Percentiles rank a stretch among this genome's conserved stretches.
Conservation (phyloP, 495 filamentous ascomycete genomes). For the Apodospora peruviana region DNA sequence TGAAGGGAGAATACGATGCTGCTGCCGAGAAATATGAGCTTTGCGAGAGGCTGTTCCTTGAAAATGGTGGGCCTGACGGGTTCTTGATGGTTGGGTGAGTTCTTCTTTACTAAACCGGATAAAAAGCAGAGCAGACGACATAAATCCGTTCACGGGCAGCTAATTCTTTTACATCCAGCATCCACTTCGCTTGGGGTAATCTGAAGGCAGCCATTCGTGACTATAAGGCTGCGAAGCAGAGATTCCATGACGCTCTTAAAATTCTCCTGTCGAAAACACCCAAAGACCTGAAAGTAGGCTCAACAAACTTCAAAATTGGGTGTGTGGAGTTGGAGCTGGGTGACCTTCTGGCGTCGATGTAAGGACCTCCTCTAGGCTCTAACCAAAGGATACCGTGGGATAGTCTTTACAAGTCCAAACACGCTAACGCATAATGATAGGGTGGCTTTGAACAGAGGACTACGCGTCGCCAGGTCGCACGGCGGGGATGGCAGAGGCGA, state of each 20-base stretch:
- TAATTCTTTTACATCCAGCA: no score
- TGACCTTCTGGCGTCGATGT: not conserved
- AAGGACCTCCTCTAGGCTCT: not conserved
- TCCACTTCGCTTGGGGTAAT: not conserved
- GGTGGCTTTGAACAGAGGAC: not conserved
- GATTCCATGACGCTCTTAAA: not conserved
- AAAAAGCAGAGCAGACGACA: no score
- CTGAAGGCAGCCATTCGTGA: not conserved
- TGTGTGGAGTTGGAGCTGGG: not conserved
- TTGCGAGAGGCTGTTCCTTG: not conserved
- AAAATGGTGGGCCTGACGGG: not conserved
- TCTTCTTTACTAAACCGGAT: no score
- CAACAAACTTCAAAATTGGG: not conserved
- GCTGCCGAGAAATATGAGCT: not conserved
- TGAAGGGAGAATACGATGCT: not conserved
- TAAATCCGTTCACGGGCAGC: no score
- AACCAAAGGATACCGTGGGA: no score
- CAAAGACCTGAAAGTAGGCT: not conserved
- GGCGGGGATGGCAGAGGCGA: not conserved
- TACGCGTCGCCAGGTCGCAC: not conserved
- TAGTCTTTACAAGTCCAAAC: not conserved
- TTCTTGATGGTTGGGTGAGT: not conserved
- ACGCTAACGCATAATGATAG: not conserved
- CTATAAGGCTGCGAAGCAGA: not conserved
- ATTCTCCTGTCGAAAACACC: not conserved